Conservation (phyloP, 1,284 basidiomycete genomes). For the Trametes polyzona region DNA sequence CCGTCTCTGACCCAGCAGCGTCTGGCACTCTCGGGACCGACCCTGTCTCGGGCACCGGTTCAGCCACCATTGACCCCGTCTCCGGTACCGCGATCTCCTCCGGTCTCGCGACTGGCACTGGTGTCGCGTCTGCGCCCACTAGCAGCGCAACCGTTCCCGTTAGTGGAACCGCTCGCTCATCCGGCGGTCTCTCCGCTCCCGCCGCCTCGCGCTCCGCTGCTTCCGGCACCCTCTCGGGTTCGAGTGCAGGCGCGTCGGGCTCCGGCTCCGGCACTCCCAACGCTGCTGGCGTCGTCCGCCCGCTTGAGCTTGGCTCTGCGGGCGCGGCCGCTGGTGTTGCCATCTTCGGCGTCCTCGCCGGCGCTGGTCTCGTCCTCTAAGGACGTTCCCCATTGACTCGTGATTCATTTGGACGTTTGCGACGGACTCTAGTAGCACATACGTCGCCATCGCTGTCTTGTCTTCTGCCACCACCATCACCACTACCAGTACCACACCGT, state of each 20-base stretch:
- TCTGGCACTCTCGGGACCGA: background rate
- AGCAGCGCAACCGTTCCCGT: background rate
- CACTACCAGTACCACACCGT: background rate
- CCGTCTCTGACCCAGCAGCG: no score
- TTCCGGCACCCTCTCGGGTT: background rate
- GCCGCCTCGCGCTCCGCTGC: background rate
- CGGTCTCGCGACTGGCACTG: background rate
- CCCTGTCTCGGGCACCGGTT: background rate
- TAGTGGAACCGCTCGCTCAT: no score
- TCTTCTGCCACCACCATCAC: background rate
- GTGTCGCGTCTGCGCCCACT: background rate
- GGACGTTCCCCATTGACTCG: background rate
- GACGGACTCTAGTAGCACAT: background rate
- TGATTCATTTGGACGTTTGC: background rate
- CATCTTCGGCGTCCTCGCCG: constrained; percentile 16
- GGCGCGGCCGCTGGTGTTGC: constrained; percentile 12
- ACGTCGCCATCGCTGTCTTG: background rate
- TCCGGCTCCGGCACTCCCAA: background rate
- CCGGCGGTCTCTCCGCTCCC: no score
- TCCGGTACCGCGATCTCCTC: background rate
- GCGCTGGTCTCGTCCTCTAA: constrained; percentile 17
- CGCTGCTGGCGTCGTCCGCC: constrained; percentile 3
- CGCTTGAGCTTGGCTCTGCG: constrained; percentile 3
- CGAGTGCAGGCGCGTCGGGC: background rate
- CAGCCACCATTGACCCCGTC: background rate